phyloP scores from a whole-genome alignment of 352 stramenopile genomes.

The Globisporangium perplexum region DNA sequence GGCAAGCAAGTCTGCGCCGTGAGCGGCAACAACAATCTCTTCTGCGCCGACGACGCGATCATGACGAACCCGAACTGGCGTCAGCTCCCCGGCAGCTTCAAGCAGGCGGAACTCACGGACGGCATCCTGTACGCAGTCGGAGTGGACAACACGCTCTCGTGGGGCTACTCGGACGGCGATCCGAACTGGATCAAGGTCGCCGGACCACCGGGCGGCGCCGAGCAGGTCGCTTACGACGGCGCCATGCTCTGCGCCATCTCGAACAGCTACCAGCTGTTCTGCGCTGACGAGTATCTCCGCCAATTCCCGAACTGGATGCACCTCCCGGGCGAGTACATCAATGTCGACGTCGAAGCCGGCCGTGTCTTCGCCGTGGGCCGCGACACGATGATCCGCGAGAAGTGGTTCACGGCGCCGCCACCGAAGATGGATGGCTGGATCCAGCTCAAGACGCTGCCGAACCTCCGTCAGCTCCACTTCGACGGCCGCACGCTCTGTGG shows the following conservation, averaged over 20 bases:
- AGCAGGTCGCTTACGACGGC: conserved; percentile 20
- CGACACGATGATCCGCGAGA: conserved; percentile 5
- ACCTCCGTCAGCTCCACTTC: conserved; percentile 17
- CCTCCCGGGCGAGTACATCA: conserved; percentile 9
- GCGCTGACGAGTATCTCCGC: conserved; percentile 10
- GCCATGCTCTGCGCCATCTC: conserved; percentile 20
- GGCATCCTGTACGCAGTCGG: conserved; percentile 17
- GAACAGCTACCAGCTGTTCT: conserved; percentile 9
- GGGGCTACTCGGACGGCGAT: conserved; percentile 17
- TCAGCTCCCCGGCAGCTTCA: conserved; percentile 19
- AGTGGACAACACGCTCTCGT: conserved; percentile 13
- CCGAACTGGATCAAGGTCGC: conserved; percentile 11
- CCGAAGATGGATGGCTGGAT: conserved; percentile 9
- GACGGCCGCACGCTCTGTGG: conserved; percentile 17
- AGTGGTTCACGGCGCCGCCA: conserved; percentile 13
- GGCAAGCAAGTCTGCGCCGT: conserved; percentile 26
- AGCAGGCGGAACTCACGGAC: conserved; percentile 17
- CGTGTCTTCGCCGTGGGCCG: conserved; percentile 11
- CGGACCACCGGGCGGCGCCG: background rate
- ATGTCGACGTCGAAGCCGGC: conserved; percentile 17
- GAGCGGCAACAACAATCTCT: conserved; percentile 18
- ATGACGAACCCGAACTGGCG: conserved; percentile 21
- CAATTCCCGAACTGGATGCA: conserved; percentile 11
- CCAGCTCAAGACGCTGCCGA: conserved; percentile 6
- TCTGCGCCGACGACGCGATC: conserved; percentile 18